Evolutionary conservation across 2,329 filamentous ascomycete species (phyloP).

Genomic region (Fusarium luffae): DNA sequence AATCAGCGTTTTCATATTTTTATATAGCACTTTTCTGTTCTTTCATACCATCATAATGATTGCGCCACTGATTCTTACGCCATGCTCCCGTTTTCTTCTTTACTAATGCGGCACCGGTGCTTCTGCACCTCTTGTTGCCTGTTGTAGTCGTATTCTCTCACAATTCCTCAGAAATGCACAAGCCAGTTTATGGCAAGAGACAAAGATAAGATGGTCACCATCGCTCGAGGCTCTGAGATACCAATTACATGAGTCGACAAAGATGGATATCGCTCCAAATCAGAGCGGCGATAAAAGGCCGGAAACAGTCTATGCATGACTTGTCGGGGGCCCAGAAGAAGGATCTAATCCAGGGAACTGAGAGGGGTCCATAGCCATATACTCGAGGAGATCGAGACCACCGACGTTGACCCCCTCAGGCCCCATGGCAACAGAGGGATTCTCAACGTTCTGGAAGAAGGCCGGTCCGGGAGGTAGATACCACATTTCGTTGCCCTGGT

Average conservation of each 20-base stretch:
- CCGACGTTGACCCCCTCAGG: slow-evolving; percentile 75
- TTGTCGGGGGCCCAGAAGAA: slow-evolving; percentile 41
- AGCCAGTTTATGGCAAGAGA: neutral
- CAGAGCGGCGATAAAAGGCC: neutral
- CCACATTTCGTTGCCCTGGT: slow-evolving; percentile 71
- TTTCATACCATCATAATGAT: slow-evolving; percentile 1
- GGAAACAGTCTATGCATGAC: slow-evolving; percentile 4
- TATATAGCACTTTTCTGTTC: slow-evolving; percentile 11
- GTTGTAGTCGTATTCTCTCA: neutral
- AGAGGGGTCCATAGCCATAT: slow-evolving; percentile 70
- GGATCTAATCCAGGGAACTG: slow-evolving; percentile 54
- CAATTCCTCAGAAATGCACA: neutral
- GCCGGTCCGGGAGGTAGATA: slow-evolving; percentile 72
- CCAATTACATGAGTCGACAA: neutral
- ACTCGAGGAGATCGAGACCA: slow-evolving; percentile 73
- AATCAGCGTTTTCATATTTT: slow-evolving; percentile 10
- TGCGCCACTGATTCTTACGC: neutral
- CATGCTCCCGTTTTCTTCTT: neutral
- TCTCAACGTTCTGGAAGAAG: slow-evolving; percentile 73
- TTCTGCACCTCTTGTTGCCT: neutral
- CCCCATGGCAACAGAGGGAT: slow-evolving; percentile 71
- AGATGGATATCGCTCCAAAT: neutral
- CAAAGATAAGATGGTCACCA: neutral
- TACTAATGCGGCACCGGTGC: neutral
- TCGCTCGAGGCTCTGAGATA: neutral